Evolutionary conservation across 257 asterid species (phyloP).

Genomic region (Ocimum tenuiflorum): DNA sequence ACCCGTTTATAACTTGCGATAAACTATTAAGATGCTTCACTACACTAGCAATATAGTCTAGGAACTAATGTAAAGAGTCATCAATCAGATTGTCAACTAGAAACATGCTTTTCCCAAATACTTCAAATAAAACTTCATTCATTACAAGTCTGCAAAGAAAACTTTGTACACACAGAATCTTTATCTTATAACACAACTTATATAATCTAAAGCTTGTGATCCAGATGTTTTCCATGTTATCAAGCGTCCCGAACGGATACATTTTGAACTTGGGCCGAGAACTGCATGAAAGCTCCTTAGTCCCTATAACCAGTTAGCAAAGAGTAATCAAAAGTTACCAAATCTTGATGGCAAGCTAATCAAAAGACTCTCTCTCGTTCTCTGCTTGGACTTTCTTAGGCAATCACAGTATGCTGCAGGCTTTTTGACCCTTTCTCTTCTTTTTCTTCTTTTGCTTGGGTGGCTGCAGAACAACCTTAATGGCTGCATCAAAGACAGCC

Average conservation of each 20-base stretch:
- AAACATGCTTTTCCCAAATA: not conserved
- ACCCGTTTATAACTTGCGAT: not conserved
- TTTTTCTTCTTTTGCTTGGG: slow-evolving; percentile 44
- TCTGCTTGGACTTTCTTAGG: slow-evolving; percentile 3
- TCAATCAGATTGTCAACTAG: not conserved
- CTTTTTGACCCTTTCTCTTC: slow-evolving; percentile 50
- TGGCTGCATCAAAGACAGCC: slow-evolving; percentile 50
- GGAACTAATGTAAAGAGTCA: not conserved
- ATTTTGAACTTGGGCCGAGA: slow-evolving; percentile 27
- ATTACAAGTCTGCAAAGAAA: not conserved
- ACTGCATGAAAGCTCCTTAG: slow-evolving; percentile 9
- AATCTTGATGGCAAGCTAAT: slow-evolving; percentile 7
- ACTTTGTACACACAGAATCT: slow-evolving; percentile 18
- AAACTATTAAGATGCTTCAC: not conserved
- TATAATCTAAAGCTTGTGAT: slow-evolving; percentile 2
- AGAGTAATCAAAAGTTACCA: slow-evolving; percentile 15
- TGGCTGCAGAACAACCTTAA: slow-evolving; percentile 53
- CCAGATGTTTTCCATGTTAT: not conserved
- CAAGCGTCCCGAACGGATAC: slow-evolving; percentile 17
- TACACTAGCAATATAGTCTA: no score
- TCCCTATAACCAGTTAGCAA: slow-evolving; percentile 26
- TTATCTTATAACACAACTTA: slow-evolving; percentile 19
- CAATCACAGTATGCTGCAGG: slow-evolving; percentile 58
- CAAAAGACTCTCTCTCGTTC: not conserved
- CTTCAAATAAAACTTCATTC: not conserved